These are phyloP conservation scores for Rubia tinctorum DNA, from an alignment of 305 asterid species.

Conservation along the genomic window DNA sequence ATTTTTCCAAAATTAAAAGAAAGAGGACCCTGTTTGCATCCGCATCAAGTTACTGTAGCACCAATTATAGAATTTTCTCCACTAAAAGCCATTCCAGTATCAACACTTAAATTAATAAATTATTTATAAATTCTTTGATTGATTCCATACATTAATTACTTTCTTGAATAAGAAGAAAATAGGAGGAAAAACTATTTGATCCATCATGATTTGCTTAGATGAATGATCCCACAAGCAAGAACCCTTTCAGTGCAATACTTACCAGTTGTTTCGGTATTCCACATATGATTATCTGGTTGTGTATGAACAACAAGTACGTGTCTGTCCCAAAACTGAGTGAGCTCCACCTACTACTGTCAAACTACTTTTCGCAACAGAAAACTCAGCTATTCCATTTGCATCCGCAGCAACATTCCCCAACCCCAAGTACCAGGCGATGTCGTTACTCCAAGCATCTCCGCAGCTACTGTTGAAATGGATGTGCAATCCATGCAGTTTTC, in stretches of 20 bases:
- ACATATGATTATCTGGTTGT: not conserved
- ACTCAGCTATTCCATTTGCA: not conserved
- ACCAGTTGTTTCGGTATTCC: not conserved
- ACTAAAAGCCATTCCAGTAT: too few relatives aligned
- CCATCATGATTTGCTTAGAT: not conserved
- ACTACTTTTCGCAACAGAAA: not conserved
- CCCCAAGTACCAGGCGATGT: not conserved
- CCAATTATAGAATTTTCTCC: too few relatives aligned
- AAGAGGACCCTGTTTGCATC: too few relatives aligned
- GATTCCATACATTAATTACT: too few relatives aligned
- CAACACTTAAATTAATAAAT: too few relatives aligned
- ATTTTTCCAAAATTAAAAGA: too few relatives aligned
- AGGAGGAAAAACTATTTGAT: not conserved
- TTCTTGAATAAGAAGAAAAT: too few relatives aligned
- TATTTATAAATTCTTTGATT: too few relatives aligned
- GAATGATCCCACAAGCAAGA: not conserved
- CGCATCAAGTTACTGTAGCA: too few relatives aligned
- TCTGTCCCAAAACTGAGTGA: not conserved
- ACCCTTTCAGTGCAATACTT: not conserved
- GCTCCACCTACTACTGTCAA: not conserved
- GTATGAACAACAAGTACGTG: not conserved
- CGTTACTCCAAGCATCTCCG: not conserved
- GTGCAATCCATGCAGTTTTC: conserved; percentile 67
- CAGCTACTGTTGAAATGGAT: conserved; percentile 30
- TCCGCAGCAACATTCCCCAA: not conserved